Evolutionary conservation across 1,284 basidiomycete genomes (phyloP).

Genomic region (Cerioporus squamosus): DNA sequence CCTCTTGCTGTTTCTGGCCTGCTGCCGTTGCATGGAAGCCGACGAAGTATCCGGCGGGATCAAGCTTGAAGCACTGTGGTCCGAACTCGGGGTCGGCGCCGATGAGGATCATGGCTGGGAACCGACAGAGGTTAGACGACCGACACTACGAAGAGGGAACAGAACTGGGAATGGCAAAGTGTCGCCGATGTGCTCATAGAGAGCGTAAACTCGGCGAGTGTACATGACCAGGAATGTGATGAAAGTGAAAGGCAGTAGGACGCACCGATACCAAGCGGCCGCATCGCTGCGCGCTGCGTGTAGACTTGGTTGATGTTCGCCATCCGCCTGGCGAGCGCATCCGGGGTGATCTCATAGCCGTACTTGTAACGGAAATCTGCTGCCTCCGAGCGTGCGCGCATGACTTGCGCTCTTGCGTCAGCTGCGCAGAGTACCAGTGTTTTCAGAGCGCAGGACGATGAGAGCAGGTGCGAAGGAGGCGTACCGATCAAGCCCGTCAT

Average conservation of each 20-base stretch:
- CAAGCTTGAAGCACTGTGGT: conserved; percentile 97
- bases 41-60: conserved; percentile 98
- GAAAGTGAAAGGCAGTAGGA: conserved; percentile 1
- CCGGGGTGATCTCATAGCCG: conserved; percentile 97
- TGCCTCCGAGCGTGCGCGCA: conserved; percentile 89
- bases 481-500: conserved; percentile 95
- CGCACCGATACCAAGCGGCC: conserved; percentile 94
- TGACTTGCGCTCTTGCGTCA: conserved; percentile 92
- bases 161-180: no score
- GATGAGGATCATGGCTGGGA: conserved; percentile 96
- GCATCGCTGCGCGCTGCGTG: conserved; percentile 97
- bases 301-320: conserved; percentile 99
- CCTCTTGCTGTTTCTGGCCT: conserved; percentile 98
- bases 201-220: no score
- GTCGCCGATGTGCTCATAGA: neutral
- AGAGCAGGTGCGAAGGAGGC: conserved; percentile 23
- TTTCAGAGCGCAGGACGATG: neutral
- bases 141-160: neutral
- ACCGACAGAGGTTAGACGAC: conserved; percentile 33
- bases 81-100: conserved; percentile 90
- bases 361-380: conserved; percentile 97
- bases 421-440: conserved; percentile 50
- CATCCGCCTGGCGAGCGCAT: conserved; percentile 90
- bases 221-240: no score
- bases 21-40: conserved; percentile 97